Evolutionary conservation across 305 asterid species (phyloP), one percentile per base, ranked within the genome.

Genomic region (Rubia peregrina): DNA sequence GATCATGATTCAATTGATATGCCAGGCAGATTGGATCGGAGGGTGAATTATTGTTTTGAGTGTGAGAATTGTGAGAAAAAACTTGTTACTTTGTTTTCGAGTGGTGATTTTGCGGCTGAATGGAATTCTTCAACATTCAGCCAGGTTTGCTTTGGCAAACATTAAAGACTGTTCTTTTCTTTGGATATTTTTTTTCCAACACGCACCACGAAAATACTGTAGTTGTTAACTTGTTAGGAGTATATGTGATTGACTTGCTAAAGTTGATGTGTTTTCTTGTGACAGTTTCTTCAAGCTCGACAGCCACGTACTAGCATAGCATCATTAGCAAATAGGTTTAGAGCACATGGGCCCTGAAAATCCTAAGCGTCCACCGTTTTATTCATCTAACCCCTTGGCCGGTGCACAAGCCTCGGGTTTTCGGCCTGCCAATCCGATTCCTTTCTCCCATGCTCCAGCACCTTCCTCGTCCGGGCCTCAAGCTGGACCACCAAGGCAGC

Each of bases 331-430:
- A 70, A 57, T 57, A 61, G 79, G 65, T 76, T 62, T 70, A 65
- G 74, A 74, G 73, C 61, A 76, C 75, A 95, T 95, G 97, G 99
- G 97, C 80, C 86, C 95, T 12, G 98, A 92, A 82, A 83, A 82
- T 81, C 91, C 96, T 44, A 82, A 80, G 73, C 90, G 87, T 69
- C 83, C 85, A 41, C 93, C 94, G 60, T 89, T 91, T 64, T 89
- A 88, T 83, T 64, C 81, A 63, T 80, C 96, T 67, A 85, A 85
- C 75, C 95, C 94, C 33, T 85, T 82, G 71, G 78, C 73, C 78
- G 90, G 97, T 77, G 81, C 90, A 48, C 92, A 81, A 66, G 81
- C 89, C 70, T 85, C 98, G 62, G 80, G 81, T 79, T 82, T 89
- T 74, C 81, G 89, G 81, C 87, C 91, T 70, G 79, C 76, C 60